Conservation (phyloP, 129 eudicot species). For the Arctium minus region DNA sequence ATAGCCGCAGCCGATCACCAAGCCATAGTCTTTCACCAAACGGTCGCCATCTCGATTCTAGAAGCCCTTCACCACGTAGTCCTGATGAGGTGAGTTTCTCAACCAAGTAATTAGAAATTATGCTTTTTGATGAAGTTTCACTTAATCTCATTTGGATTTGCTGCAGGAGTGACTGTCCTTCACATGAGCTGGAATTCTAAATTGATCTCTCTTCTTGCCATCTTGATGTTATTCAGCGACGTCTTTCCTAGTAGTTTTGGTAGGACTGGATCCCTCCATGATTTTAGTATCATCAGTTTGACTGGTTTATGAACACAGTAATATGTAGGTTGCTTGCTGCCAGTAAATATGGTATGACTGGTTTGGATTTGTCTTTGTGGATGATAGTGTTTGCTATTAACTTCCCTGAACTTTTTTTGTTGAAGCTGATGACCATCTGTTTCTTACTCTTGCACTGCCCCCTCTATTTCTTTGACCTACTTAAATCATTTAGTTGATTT, state of each 20-base stretch:
- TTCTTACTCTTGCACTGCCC: neutral
- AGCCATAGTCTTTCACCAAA: constrained; percentile 35
- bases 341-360: constrained; percentile 12
- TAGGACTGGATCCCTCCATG: constrained; percentile 27
- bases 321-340: constrained; percentile 1
- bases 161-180: constrained; percentile 35
- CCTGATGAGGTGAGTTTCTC: constrained; percentile 33
- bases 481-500: neutral
- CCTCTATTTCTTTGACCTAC: neutral
- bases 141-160: constrained; percentile 15
- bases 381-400: neutral
- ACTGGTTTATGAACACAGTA: constrained; percentile 5
- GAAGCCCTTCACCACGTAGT: constrained; percentile 35
- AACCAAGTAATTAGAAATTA: neutral
- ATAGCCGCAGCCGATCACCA: constrained; percentile 29
- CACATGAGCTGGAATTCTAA: neutral
- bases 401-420: neutral
- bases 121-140: neutral
- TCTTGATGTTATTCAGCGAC: constrained; percentile 10
- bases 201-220: constrained; percentile 9
- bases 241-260: constrained; percentile 24
- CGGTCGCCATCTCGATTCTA: constrained; percentile 25
- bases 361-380: constrained; percentile 5
- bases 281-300: constrained; percentile 7
- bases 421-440: neutral